These are phyloP conservation scores for Cladochytrium replicatum DNA, from an alignment of 192 early-diverging fungal species.

Conservation along the genomic window DNA sequence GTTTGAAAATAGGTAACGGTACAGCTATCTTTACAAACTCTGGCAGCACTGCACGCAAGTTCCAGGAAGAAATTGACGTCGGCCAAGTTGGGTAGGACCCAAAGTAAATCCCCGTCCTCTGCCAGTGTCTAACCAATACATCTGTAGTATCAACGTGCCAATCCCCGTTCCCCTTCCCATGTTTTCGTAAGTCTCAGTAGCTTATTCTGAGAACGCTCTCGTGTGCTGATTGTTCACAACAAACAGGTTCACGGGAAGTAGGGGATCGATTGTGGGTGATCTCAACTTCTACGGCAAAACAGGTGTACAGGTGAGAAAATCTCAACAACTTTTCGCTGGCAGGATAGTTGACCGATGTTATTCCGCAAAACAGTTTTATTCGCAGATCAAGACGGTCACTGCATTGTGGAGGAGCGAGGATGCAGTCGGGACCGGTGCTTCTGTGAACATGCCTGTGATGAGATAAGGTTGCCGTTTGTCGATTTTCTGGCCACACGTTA, in stretches of 20 bases:
- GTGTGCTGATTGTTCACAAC: background rate
- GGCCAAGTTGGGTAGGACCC: constrained; percentile 68
- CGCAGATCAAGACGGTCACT: constrained; percentile 89
- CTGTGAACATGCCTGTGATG: constrained; percentile 95
- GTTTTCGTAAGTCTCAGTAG: constrained; percentile 52
- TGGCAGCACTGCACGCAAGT: constrained; percentile 77
- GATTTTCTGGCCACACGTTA: no score
- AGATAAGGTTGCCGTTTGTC: no score
- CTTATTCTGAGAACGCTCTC: background rate
- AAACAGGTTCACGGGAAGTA: constrained; percentile 69
- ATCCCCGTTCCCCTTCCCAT: constrained; percentile 95
- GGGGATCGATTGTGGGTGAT: constrained; percentile 86
- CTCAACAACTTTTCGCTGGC: no score
- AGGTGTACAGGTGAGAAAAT: constrained; percentile 25
- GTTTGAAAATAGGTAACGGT: constrained; percentile 29
- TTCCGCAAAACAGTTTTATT: constrained; percentile 66
- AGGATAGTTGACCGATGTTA: constrained; percentile 49
- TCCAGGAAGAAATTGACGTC: constrained; percentile 78
- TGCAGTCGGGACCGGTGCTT: constrained; percentile 47
- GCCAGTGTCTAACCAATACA: background rate
- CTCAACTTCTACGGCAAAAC: constrained; percentile 77
- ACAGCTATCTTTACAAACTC: constrained; percentile 77
- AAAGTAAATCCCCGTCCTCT: background rate
- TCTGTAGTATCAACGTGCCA: constrained; percentile 59
- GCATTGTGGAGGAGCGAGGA: constrained; percentile 88